Evolutionary conservation across 768 basidiomycete species (phyloP), one percentile per base, ranked within the genome.

Genomic region (Sistotremastrum suecicum): DNA sequence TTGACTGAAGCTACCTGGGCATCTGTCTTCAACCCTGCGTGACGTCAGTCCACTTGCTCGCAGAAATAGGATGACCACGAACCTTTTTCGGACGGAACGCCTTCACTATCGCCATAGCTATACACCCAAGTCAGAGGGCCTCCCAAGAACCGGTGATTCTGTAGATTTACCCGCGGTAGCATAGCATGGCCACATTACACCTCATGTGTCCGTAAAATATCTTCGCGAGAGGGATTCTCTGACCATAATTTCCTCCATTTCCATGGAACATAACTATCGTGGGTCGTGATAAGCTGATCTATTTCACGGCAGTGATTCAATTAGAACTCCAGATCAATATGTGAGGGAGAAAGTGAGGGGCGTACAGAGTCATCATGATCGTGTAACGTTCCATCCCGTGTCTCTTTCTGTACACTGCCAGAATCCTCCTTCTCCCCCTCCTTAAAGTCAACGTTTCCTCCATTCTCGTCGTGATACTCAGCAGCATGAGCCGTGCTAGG

Each of bases 211-310:
- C 63, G 56, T 74, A 86, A 58, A 97, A 94, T 34, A 88, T 73
- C 42, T 74, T 73, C 0, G 85, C 92, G 30, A 95, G 66, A 2
- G 91, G 94, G 57, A 97, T 74, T 29, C 94, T 75, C 57, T 98
- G 94, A 1, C 94, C 92, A 36, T 78, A 68, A 53, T 88, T 89
- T 9, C 85, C 85, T 0, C 78, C 84, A 54, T 87, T 87, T 5
- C 94, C 94, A 54, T 97, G 92, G 46, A 95, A 89, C 78, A 97
- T 86, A 42, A 98, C 61, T 2, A 98, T 69, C 0, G 90, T 95
- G 1, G 94, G 94, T 10, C 90, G 69, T 39, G 58, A 9, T 29
- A 7, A 48, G 31, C 30, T 41, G 33, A 34, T 45, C 28, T 2
- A 11, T 29, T 28, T 2, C 11, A 29, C 1, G 0, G 32, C 11